A percentile compares a stretch with the other conserved stretches of the same genome.
Evolutionary conservation across 1,139 yeast species (phyloP).

Genomic region (Yamadazyma membranifaciens): DNA sequence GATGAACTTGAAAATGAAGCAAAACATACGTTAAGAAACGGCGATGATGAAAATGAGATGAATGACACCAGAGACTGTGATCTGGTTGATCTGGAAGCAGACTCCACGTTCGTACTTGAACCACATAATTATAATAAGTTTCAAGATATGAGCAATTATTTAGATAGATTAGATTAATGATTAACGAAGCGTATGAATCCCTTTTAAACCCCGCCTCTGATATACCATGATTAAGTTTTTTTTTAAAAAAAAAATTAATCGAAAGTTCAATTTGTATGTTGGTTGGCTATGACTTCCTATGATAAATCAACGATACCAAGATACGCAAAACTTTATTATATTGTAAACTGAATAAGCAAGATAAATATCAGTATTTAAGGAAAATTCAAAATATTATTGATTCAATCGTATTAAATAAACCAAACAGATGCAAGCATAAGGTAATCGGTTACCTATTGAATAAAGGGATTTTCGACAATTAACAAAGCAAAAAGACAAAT

Average conservation of each 20-base stretch:
- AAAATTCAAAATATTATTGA: no score
- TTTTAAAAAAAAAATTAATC: no score
- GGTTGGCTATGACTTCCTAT: no score
- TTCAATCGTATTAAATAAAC: no score
- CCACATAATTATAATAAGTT: conserved; percentile 1
- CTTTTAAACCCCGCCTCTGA: neutral
- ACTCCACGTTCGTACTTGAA: conserved; percentile 16
- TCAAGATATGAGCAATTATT: conserved; percentile 25
- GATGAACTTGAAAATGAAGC: neutral
- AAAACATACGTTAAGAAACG: neutral
- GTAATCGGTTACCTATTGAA: neutral
- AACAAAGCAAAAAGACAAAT: neutral
- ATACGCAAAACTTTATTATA: no score
- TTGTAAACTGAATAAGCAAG: no score
- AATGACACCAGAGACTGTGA: neutral
- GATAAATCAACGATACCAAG: no score
- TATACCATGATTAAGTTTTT: no score
- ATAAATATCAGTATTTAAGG: no score
- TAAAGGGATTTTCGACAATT: neutral
- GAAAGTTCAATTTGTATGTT: no score
- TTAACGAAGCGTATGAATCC: neutral
- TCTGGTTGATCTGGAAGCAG: conserved; percentile 10
- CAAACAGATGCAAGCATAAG: no score
- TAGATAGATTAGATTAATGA: conserved; percentile 23
- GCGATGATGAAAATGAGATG: neutral